Base-by-base conservation (phyloP, 2,329 filamentous ascomycete genomes). In the Penicillium sp. region DNA sequence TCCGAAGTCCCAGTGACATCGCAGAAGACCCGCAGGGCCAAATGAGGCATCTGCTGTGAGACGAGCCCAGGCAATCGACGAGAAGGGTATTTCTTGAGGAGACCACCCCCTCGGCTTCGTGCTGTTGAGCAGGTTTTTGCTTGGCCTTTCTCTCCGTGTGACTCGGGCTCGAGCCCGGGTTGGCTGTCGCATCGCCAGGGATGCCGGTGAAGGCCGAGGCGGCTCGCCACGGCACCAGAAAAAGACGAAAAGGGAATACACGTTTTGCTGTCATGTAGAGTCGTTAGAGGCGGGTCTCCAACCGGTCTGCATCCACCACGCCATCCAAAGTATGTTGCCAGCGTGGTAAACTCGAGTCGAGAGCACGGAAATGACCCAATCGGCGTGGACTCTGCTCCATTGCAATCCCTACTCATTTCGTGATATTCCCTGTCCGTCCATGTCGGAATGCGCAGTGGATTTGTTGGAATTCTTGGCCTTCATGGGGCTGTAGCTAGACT, bases 51-150 rank as follows among this genome's bases (percentile, higher is more conserved):
- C 29, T 33, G 34, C 30, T 30, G 47, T 47, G 41, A 38, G 38
- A 48, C 37, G 27, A 17, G 7, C 18, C 15, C 19, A 45, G 30
- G 17, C 33, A 21, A 39, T 53, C 19, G 41, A 48, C 43, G n/a
- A 50, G 44, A 54, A 53, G 37, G 47, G 45, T 16, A 41, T 38
- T 33, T 42, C 40, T 48, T 53, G 37, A 33, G 20, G 21, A 31
- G 9, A n/a, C 8, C 21, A 35, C 25, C 35, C 31, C 47, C 34
- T 47, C 44, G 43, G 47, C 41, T 42, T 45, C 33, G 33, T 50
- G 35, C 45, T 40, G 41, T 18, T 45, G 47, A 45, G 47, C 42
- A 41, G 28, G 18, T 47, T 51, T 42, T 44, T 34, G 18, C 18
- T 16, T 31, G 41, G 40, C 26, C 35, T 29, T 33, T 33, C 26